Conservation (phyloP, 176 grass and related monocot genomes). For the Aegilops umbellulata region DNA sequence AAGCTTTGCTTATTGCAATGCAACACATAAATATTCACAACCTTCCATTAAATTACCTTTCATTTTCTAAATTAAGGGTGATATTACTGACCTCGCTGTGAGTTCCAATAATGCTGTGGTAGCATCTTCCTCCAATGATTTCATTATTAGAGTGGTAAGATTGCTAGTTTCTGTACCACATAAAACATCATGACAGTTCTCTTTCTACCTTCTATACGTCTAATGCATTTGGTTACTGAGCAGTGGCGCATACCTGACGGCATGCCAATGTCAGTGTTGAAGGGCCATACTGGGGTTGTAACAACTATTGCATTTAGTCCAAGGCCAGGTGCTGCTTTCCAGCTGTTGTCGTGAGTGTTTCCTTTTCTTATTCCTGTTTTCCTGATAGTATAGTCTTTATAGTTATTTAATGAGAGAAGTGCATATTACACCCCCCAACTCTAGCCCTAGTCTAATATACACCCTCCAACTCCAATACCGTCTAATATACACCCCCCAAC, state of each 20-base stretch:
- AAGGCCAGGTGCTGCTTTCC: slow-evolving; percentile 82
- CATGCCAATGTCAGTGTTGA: slow-evolving; percentile 89
- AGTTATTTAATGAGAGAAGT: no score
- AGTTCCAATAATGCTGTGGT: slow-evolving; percentile 98
- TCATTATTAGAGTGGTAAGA: slow-evolving; percentile 95
- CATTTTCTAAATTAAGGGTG: slow-evolving; percentile 67
- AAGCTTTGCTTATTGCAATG: slow-evolving; percentile 34
- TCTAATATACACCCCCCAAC: no score
- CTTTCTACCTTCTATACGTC: slow-evolving; percentile 22
- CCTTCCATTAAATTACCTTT: slow-evolving; percentile 11
- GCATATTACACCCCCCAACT: no score
- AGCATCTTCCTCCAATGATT: slow-evolving; percentile 98
- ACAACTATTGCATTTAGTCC: slow-evolving; percentile 98
- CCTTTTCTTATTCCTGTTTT: slow-evolving; percentile 16
- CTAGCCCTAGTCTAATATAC: no score
- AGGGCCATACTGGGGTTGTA: slow-evolving; percentile 77
- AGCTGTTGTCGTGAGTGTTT: slow-evolving; percentile 86
- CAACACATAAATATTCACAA: background rate
- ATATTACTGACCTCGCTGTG: slow-evolving; percentile 96
- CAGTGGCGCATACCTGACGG: slow-evolving; percentile 98
- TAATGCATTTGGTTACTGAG: slow-evolving; percentile 38
- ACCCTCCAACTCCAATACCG: no score
- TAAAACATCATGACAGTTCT: background rate
- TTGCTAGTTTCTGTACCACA: slow-evolving; percentile 1
- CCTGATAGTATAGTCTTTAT: background rate